Percentiles rank a stretch among this genome's conserved stretches.
Evolutionary conservation across 2,329 filamentous ascomycete genomes (phyloP).

Genomic region (Lasiodiplodia gonubiensis): DNA sequence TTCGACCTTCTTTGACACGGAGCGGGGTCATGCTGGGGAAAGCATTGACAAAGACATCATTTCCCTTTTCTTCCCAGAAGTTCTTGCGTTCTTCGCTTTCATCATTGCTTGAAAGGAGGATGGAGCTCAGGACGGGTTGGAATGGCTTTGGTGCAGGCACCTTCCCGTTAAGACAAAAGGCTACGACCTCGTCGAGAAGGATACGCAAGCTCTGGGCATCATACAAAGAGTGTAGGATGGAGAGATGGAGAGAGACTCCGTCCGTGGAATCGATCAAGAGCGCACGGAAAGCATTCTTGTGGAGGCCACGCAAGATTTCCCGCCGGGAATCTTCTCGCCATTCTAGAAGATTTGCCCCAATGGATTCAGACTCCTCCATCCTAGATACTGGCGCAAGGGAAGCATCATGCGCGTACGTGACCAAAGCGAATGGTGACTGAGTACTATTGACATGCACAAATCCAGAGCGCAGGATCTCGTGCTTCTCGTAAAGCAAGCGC

Average conservation of each 20-base stretch:
- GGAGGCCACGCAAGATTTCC: conserved; percentile 52
- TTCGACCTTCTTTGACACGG: conserved; percentile 42
- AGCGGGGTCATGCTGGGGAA: conserved; percentile 80
- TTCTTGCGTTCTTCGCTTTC: conserved; percentile 41
- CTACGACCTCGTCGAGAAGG: conserved; percentile 66
- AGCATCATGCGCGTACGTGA: conserved; percentile 59
- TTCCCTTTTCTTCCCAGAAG: conserved; percentile 69
- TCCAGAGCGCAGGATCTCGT: conserved; percentile 78
- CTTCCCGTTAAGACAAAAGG: conserved; percentile 40
- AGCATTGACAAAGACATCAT: conserved; percentile 64
- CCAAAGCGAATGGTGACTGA: conserved; percentile 73
- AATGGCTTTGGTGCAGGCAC: conserved; percentile 41
- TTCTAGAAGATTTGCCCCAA: conserved; percentile 27
- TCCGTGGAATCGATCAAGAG: conserved; percentile 49
- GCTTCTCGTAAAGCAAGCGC: conserved; percentile 57
- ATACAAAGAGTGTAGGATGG: conserved; percentile 81
- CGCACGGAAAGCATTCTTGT: conserved; percentile 68
- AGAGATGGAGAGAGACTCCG: conserved; percentile 51
- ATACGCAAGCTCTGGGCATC: conserved; percentile 76
- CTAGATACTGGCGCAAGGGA: conserved; percentile 45
- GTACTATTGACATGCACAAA: conserved; percentile 69
- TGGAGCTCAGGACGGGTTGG: conserved; percentile 51
- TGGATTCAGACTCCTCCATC: neutral
- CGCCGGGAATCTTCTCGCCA: conserved; percentile 37
- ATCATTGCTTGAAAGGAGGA: conserved; percentile 48